Evolutionary conservation across 208 protist species (phyloP), one percentile per base, ranked within the genome.

Genomic region (Trypanosoma rangeli): DNA sequence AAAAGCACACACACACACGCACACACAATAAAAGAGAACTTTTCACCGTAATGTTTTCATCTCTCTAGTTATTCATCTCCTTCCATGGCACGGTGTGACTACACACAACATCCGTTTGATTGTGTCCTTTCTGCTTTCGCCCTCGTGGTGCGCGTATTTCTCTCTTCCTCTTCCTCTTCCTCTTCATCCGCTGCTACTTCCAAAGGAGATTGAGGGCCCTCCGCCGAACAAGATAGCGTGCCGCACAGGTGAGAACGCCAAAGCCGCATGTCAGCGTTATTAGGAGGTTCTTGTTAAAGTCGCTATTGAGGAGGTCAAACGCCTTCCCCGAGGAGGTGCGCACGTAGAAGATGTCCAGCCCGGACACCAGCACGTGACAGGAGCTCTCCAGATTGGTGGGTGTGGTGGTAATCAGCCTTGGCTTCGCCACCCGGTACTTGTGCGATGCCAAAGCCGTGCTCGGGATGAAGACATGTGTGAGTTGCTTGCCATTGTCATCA

Each of bases 251-350:
- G 10, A 91, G 64, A 18, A 75, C 76, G 24, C 79, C 79, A 65
- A 97, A 88, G 53, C 68, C 74, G 46, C 59, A 75, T 3, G 87
- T 83, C 24, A 96, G 77, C 1, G 80, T 64, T 33, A 97, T 77
- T 15, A 97, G 82, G 20, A 93, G 75, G 4, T 74, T 81, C 69
- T 97, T 93, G 78, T 93, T 94, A 76, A 97, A 97, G 67, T 97
- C 94, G 58, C 83, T 93, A 73, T 96, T 95, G 12, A 97, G 83
- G 24, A 97, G 63, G 61, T 97, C 94, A 70, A 97, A 97, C 42
- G 89, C 82, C 73, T 97, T 97, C 24, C 90, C 90, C 0, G 91
- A 90, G 26, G 82, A 79, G 22, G 83, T 77, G 39, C 94, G 89
- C 39, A 93, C 89, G 79, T 95, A 97, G 77, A 97, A 97, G 16